Percentiles rank a stretch among this genome's conserved stretches.
Conservation (phyloP, 108 stramenopile genomes). For the Cyclotella kingstonii region DNA sequence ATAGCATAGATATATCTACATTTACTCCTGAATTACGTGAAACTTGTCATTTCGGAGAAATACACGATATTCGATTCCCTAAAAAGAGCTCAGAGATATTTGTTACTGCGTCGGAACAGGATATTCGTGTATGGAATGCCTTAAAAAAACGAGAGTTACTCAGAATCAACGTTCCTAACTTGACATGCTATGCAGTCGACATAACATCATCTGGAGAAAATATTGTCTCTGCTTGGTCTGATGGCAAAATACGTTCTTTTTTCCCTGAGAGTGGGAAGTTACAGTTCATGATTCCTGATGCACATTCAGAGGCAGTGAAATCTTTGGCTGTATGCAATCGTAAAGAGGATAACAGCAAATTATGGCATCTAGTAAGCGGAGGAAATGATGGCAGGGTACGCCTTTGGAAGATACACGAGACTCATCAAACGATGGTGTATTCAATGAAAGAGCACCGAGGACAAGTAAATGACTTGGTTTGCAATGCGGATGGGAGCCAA, state of each 20-base stretch:
- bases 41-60: slow-evolving; percentile 77
- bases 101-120: slow-evolving; percentile 69
- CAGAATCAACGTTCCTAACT: slow-evolving; percentile 87
- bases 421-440: slow-evolving; percentile 75
- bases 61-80: slow-evolving; percentile 79
- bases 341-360: slow-evolving; percentile 37
- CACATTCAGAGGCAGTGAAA: slow-evolving; percentile 69
- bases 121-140: slow-evolving; percentile 87
- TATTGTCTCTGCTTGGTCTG: slow-evolving; percentile 85
- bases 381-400: slow-evolving; percentile 86
- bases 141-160: slow-evolving; percentile 69
- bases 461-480: slow-evolving; percentile 64
- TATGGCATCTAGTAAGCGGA: slow-evolving; percentile 74
- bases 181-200: slow-evolving; percentile 72
- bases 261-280: slow-evolving; percentile 83
- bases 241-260: slow-evolving; percentile 90
- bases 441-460: slow-evolving; percentile 89
- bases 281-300: slow-evolving; percentile 82
- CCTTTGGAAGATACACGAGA: slow-evolving; percentile 71
- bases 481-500: slow-evolving; percentile 59
- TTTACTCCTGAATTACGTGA: slow-evolving; percentile 68
- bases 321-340: slow-evolving; percentile 66
- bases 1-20: slow-evolving; percentile 65
- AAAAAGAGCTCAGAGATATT: slow-evolving; percentile 73
- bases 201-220: slow-evolving; percentile 61